These are phyloP conservation scores for Fusarium stilboides DNA, from an alignment of 2,329 filamentous ascomycete species.

Conservation along the genomic window DNA sequence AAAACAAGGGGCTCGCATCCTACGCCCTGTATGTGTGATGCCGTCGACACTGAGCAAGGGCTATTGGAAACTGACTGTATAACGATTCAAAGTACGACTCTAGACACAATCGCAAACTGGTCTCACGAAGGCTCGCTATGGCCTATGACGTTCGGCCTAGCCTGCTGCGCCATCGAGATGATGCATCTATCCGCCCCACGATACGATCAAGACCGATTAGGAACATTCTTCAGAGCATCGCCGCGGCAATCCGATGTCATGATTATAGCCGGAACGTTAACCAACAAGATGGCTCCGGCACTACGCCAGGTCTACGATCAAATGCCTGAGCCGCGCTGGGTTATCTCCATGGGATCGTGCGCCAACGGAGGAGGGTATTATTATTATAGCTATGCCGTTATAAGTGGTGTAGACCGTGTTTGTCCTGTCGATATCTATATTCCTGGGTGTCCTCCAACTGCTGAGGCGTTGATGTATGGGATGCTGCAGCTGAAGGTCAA, in stretches of 20 bases:
- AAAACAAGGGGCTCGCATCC: too few species aligned
- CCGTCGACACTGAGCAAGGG: too few species aligned
- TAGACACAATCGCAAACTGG: slow-evolving; percentile 72
- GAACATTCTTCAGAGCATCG: slow-evolving; percentile 77
- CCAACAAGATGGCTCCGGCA: slow-evolving; percentile 78
- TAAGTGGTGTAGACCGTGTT: slow-evolving; percentile 75
- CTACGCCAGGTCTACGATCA: slow-evolving; percentile 76
- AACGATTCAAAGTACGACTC: slow-evolving; percentile 60
- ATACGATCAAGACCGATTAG: slow-evolving; percentile 76
- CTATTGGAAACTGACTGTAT: too few species aligned
- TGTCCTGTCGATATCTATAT: slow-evolving; percentile 79
- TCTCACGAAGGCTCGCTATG: slow-evolving; percentile 71
- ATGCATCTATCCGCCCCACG: slow-evolving; percentile 75
- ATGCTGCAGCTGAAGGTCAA: slow-evolving; percentile 80
- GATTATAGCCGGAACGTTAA: slow-evolving; percentile 77
- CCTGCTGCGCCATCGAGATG: slow-evolving; percentile 75
- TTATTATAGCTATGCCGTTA: slow-evolving; percentile 79
- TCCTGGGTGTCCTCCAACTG: slow-evolving; percentile 71
- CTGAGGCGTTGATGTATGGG: slow-evolving; percentile 65
- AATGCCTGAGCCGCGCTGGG: slow-evolving; percentile 76
- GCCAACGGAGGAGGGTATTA: slow-evolving; percentile 82
- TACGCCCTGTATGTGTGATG: too few species aligned
- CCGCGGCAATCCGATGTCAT: slow-evolving; percentile 77
- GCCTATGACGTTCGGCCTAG: slow-evolving; percentile 74
- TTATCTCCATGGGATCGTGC: slow-evolving; percentile 79